These are phyloP conservation scores for Serpula lacrymans DNA, from an alignment of 768 basidiomycete species.

Conservation along the genomic window DNA sequence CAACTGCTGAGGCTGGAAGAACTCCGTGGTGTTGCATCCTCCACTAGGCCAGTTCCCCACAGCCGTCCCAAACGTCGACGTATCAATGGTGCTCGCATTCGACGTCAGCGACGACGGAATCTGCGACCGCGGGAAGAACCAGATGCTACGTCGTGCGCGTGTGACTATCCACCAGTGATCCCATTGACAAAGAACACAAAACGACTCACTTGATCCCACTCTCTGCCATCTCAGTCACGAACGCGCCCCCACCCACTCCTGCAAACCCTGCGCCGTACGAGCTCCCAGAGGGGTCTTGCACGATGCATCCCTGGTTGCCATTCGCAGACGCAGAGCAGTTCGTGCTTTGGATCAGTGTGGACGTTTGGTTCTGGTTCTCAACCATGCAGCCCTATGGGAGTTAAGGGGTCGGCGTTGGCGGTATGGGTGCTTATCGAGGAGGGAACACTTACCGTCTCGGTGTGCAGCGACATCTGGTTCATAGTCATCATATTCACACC, in stretches of 20 bases:
- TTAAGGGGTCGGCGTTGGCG: neutral
- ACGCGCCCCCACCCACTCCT: slow-evolving; percentile 65
- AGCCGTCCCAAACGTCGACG: slow-evolving; percentile 59
- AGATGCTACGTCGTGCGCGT: slow-evolving; percentile 16
- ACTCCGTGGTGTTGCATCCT: slow-evolving; percentile 49
- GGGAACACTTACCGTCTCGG: slow-evolving; percentile 39
- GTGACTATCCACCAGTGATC: no score
- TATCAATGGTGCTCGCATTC: slow-evolving; percentile 51
- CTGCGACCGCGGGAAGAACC: slow-evolving; percentile 33
- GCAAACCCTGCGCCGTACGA: slow-evolving; percentile 72
- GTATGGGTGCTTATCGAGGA: neutral
- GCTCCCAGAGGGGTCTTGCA: slow-evolving; percentile 46
- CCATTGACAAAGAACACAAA: neutral
- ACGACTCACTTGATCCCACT: slow-evolving; percentile 58
- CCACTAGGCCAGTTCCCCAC: slow-evolving; percentile 63
- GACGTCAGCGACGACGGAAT: slow-evolving; percentile 47
- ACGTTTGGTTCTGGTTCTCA: slow-evolving; percentile 45
- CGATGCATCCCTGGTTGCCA: slow-evolving; percentile 62
- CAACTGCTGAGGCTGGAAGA: slow-evolving; percentile 61
- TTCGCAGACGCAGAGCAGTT: slow-evolving; percentile 58
- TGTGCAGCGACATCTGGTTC: slow-evolving; percentile 78
- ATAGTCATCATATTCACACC: slow-evolving; percentile 64
- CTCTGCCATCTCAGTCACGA: slow-evolving; percentile 67
- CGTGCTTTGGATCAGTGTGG: slow-evolving; percentile 51
- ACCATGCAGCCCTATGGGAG: slow-evolving; percentile 48